Conservation (phyloP, 2,329 filamentous ascomycete genomes). For the Colletotrichum liriopes region DNA sequence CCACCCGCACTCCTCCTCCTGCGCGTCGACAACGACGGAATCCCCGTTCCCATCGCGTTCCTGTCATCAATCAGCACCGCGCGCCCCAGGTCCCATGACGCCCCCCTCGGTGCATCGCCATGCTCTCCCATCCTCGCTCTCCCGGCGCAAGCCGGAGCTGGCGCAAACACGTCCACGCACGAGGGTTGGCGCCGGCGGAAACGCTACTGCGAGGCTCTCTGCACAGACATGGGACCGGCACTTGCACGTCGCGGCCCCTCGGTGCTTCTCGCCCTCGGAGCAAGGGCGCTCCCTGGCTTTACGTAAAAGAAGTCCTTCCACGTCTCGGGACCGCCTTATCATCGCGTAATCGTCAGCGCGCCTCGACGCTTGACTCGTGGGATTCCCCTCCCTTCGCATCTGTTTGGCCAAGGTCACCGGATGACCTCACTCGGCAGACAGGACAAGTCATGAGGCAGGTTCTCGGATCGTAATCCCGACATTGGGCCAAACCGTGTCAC, state of each 20-base stretch:
- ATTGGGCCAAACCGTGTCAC: not conserved
- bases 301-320: conserved; percentile 25
- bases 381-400: not conserved
- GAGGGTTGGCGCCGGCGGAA: not conserved
- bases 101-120: no score
- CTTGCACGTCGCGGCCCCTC: not conserved
- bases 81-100: conserved; percentile 3
- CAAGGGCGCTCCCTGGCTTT: conserved; percentile 32
- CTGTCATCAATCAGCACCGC: conserved; percentile 20
- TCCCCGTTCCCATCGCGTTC: not conserved
- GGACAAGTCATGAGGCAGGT: not conserved
- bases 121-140: not conserved
- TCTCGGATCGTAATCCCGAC: not conserved
- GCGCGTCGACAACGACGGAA: not conserved
- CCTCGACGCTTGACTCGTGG: conserved; percentile 24
- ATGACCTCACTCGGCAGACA: conserved; percentile 7
- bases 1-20: not conserved
- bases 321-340: conserved; percentile 7
- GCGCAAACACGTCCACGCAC: not conserved
- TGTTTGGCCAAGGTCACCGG: conserved; percentile 2
- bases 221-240: not conserved
- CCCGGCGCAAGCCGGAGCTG: conserved; percentile 15
- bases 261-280: not conserved
- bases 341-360: conserved; percentile 13
- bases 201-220: not conserved